Evolutionary conservation across 192 early-diverging fungal genomes (phyloP).

Genomic region (Pilaira anomala): DNA sequence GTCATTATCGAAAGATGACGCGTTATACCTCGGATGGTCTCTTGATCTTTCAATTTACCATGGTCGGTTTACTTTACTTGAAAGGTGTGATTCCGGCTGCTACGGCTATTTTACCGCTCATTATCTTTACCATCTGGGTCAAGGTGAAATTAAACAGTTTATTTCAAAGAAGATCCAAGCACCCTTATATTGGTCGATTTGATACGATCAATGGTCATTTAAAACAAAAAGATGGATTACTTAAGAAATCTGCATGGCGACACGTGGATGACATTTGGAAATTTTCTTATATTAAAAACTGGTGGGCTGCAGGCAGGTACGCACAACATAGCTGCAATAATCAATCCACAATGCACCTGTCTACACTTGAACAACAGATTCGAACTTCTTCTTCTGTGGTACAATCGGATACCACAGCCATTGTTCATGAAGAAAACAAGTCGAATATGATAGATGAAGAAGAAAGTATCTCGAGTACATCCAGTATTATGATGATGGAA

Average conservation of each 20-base stretch:
- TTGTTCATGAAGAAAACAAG: not conserved
- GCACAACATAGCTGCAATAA: not conserved
- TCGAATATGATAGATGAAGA: not conserved
- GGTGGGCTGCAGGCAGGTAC: conserved; percentile 24
- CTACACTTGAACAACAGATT: not conserved
- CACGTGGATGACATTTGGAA: conserved; percentile 28
- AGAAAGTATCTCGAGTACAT: not conserved
- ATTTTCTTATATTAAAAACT: conserved; percentile 19
- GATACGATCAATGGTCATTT: not conserved
- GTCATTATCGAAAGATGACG: conserved; percentile 50
- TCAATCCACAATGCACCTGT: not conserved
- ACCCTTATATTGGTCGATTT: conserved; percentile 13
- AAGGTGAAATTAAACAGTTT: conserved; percentile 44
- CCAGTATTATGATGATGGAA: not conserved
- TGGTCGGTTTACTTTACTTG: conserved; percentile 53
- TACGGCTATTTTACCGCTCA: conserved; percentile 37
- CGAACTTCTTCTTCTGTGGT: not conserved
- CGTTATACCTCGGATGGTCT: conserved; percentile 57
- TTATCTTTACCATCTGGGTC: conserved; percentile 46
- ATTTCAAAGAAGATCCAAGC: conserved; percentile 44
- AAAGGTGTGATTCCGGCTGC: conserved; percentile 41
- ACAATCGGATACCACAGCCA: not conserved
- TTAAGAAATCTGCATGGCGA: not conserved
- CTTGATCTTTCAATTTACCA: conserved; percentile 54
- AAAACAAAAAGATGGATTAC: not conserved